Base-by-base conservation (phyloP, 164 flowering plant genomes). In the Cinnamomum chago region DNA sequence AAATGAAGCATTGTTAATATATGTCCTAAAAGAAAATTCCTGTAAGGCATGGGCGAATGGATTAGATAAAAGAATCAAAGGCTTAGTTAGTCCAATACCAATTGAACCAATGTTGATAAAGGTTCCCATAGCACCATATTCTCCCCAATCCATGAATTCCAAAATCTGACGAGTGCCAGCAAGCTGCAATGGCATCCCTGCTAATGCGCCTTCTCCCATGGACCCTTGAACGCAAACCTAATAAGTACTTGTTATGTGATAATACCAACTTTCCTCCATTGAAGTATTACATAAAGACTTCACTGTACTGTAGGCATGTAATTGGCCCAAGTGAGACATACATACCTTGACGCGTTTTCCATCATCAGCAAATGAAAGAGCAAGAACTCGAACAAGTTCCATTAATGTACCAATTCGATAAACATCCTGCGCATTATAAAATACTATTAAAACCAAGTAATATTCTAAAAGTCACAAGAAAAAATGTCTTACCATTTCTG, bases 91-190 rank as follows among this genome's bases (percentile, higher is more conserved):
- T 65, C 20, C 76, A 35, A 80, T 55, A 95, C 99, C 99, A 85
- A 95, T 90, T n/a, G 99, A 85, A 76, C 97, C 99, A 73, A 95
- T 86, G 62, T 83, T 86, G 81, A 93, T 80, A 79, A 95, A 95
- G 72, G 85, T 90, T 62, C 93, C 97, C 83, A 72, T 71, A 24
- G 96, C 96, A 73, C 85, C 97, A 84, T 93, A 79, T 40, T 90
- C 90, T 74, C 99, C 97, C 99, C 99, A 93, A 75, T 95, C 99
- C 99, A 95, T 95, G 87, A 81, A 92, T 82, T 95, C 99, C 83
- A 95, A 82, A 70, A 95, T 93, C 78, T 83, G 86, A 64, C 97
- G 82, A 76, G 80, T 88, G 75, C 99, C 99, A 76, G 99, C 97
- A 60, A 95, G 92, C 83, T 95, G 99, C 82, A 95, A 75, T 22